phyloP scores from a whole-genome alignment of 768 basidiomycete genomes.

The Phylloporus scabripes region DNA sequence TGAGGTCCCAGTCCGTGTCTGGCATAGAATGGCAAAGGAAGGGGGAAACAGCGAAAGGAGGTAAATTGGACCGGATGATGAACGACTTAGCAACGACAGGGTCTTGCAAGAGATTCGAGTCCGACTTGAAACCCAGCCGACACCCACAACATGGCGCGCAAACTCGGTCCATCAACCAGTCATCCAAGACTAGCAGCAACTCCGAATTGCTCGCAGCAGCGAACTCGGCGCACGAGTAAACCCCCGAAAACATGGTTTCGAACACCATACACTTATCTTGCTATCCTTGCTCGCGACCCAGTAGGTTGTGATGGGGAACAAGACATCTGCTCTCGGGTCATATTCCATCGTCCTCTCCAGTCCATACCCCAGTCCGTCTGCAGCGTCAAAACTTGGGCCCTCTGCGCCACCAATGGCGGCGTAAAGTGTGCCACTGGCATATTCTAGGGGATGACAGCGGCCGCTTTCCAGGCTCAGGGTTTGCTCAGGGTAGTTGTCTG shows the following conservation, averaged over 20 bases:
- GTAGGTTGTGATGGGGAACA: too few species aligned
- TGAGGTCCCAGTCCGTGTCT: conserved; percentile 47
- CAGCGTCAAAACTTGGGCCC: conserved; percentile 82
- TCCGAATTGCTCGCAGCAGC: conserved; percentile 90
- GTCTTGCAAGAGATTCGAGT: background rate
- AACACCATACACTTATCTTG: conserved; percentile 57
- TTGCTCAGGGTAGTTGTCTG: conserved; percentile 85
- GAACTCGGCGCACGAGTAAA: background rate
- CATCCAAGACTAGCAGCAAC: conserved; percentile 84
- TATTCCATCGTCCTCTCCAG: too few species aligned
- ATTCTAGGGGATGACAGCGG: conserved; percentile 88
- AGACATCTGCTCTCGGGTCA: too few species aligned
- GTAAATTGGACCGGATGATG: background rate
- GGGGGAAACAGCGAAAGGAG: background rate
- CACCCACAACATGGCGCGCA: background rate
- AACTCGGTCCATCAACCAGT: conserved; percentile 35
- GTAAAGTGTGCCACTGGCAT: conserved; percentile 66
- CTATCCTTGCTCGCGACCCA: too few species aligned
- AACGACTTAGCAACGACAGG: background rate
- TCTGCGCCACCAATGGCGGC: conserved; percentile 81
- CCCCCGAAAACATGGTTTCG: too few species aligned
- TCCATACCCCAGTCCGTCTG: conserved; percentile 78
- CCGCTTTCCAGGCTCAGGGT: conserved; percentile 82
- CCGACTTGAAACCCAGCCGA: background rate
- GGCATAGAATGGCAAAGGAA: conserved; percentile 9